These are phyloP conservation scores for Chytriomyces confervae DNA, from an alignment of 192 early-diverging fungal genomes.

Conservation along the genomic window DNA sequence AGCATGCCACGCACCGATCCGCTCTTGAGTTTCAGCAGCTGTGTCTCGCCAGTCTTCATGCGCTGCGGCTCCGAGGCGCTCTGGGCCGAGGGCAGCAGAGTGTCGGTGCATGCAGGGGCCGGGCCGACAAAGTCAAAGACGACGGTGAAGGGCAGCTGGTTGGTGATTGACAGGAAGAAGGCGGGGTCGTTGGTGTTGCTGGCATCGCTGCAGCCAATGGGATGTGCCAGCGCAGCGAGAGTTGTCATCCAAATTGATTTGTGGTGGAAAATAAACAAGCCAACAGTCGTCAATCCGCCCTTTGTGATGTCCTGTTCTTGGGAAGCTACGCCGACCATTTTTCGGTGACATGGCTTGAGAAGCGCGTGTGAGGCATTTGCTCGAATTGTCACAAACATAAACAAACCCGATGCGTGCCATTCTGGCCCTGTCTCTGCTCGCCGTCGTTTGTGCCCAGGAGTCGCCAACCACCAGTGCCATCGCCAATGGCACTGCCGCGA, in stretches of 20 bases:
- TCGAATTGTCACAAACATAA: background rate
- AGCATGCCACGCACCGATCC: constrained; percentile 19
- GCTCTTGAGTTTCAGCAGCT: background rate
- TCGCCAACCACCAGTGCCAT: background rate
- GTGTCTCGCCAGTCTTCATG: constrained; percentile 1
- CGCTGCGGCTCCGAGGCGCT: background rate
- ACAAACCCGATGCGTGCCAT: background rate
- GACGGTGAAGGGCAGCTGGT: constrained; percentile 4
- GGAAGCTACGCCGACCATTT: too few species aligned
- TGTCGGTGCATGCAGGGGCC: constrained; percentile 5
- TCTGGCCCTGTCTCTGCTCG: background rate
- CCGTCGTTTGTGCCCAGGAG: background rate
- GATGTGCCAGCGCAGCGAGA: background rate
- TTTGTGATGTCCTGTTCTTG: too few species aligned
- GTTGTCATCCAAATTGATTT: background rate
- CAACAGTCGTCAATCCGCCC: too few species aligned
- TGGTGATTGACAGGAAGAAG: background rate
- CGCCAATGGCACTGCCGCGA: background rate
- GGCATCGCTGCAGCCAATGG: constrained; percentile 18
- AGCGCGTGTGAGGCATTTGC: too few species aligned
- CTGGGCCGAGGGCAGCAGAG: background rate
- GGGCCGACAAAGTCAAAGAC: constrained; percentile 13
- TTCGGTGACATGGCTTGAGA: too few species aligned
- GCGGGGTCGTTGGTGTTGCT: background rate
- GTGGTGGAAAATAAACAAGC: too few species aligned